These are phyloP conservation scores for Colletotrichum orbiculare DNA, from an alignment of 2,329 filamentous ascomycete species.

Conservation along the genomic window DNA sequence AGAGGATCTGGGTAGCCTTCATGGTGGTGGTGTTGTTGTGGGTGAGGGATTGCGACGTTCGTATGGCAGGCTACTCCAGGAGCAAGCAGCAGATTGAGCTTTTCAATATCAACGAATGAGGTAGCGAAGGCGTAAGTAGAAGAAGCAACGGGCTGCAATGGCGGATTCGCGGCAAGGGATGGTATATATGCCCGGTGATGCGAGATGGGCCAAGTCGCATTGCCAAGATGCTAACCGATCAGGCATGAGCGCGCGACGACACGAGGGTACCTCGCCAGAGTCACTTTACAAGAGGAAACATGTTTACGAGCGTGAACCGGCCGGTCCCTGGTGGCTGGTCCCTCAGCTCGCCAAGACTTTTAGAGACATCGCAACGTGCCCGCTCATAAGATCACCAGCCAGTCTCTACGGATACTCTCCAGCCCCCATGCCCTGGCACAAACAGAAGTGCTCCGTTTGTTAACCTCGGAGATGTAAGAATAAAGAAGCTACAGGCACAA, in stretches of 20 bases:
- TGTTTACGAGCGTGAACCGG: neutral
- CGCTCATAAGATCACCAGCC: neutral
- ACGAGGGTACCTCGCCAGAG: neutral
- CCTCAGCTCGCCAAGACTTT: constrained; percentile 20
- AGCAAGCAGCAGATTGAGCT: neutral
- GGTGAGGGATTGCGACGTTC: neutral
- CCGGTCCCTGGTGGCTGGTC: constrained; percentile 4
- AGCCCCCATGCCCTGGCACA: no score
- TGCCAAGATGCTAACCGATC: no score
- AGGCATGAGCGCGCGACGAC: neutral
- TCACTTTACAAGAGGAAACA: constrained; percentile 17
- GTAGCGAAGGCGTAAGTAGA: neutral
- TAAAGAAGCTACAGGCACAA: neutral
- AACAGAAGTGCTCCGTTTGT: neutral
- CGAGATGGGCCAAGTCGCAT: no score
- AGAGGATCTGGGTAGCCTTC: constrained; percentile 34
- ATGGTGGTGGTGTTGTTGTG: constrained; percentile 7
- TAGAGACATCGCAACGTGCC: constrained; percentile 17
- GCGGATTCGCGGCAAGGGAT: no score
- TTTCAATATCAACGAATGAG: neutral
- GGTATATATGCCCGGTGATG: no score
- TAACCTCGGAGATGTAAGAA: constrained; percentile 13
- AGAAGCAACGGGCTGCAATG: neutral
- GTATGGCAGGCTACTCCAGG: neutral
- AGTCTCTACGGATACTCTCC: no score